Evolutionary conservation across 352 stramenopile species (phyloP).

Genomic region (Globisporangium yorkense): DNA sequence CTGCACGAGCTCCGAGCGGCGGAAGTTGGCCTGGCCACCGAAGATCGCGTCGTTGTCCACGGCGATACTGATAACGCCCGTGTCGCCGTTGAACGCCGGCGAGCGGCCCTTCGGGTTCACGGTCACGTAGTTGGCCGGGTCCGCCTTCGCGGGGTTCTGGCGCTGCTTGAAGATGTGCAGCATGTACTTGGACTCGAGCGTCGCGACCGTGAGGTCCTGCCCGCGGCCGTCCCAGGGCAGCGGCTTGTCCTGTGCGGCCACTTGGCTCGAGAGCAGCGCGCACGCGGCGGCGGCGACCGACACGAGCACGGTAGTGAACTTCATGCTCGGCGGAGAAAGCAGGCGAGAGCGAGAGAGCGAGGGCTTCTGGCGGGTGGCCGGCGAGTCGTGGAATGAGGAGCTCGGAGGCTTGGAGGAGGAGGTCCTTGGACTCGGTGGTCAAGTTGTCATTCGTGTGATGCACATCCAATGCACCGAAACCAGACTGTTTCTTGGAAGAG

Average conservation of each 20-base stretch:
- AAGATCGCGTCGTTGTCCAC: conserved; percentile 48
- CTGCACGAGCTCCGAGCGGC: conserved; percentile 64
- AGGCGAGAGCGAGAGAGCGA: not conserved
- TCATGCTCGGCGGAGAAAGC: conserved; percentile 1
- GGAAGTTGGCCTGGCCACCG: conserved; percentile 51
- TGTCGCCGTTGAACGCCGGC: conserved; percentile 53
- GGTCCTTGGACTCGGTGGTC: not conserved
- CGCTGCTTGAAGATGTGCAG: conserved; percentile 63
- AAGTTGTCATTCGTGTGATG: too few species aligned
- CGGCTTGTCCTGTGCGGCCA: conserved; percentile 15
- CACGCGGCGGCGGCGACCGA: conserved; percentile 9
- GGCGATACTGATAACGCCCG: conserved; percentile 44
- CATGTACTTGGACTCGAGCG: conserved; percentile 50
- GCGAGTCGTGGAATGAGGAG: not conserved
- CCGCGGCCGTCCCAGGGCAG: conserved; percentile 57
- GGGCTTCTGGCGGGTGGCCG: not conserved
- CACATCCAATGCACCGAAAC: too few species aligned
- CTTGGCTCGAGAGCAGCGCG: conserved; percentile 8
- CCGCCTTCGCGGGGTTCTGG: conserved; percentile 28
- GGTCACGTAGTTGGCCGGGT: conserved; percentile 46
- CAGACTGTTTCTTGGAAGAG: too few species aligned
- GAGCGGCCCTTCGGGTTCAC: conserved; percentile 35
- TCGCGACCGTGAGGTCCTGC: conserved; percentile 43
- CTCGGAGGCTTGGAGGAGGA: not conserved
- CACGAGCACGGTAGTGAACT: conserved; percentile 12